Percentiles rank a stretch among this genome's conserved stretches.
Evolutionary conservation across 805 yeast genomes (phyloP).

Genomic region (Candida schatavii): DNA sequence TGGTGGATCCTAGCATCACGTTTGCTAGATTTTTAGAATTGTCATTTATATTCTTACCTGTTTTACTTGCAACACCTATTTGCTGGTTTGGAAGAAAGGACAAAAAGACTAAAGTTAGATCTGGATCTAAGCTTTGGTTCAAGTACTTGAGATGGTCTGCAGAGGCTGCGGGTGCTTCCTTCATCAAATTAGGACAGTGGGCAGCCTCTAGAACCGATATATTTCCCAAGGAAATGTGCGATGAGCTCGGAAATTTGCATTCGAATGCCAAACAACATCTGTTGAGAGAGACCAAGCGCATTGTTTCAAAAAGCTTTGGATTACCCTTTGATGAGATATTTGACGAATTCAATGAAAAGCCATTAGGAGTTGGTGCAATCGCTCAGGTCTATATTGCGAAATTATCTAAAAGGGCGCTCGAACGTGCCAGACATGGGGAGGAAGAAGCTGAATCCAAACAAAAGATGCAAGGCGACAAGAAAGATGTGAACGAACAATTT

Average conservation of each 20-base stretch:
- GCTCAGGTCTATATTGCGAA: slow-evolving; percentile 90
- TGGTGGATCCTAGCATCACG: slow-evolving; percentile 70
- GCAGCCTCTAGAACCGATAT: slow-evolving; percentile 97
- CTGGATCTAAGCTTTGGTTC: slow-evolving; percentile 75
- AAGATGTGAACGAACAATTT: slow-evolving; percentile 15
- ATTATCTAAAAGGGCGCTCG: slow-evolving; percentile 46
- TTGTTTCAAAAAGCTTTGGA: slow-evolving; percentile 59
- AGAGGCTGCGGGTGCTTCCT: slow-evolving; percentile 90
- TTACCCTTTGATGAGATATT: slow-evolving; percentile 70
- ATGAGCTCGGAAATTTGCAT: slow-evolving; percentile 72
- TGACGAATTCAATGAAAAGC: slow-evolving; percentile 69
- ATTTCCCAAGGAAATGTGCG: slow-evolving; percentile 76
- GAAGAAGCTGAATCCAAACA: slow-evolving; percentile 12
- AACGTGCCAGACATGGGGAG: slow-evolving; percentile 30
- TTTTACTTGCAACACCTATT: slow-evolving; percentile 63
- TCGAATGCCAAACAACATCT: slow-evolving; percentile 80
- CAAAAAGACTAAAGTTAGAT: slow-evolving; percentile 28
- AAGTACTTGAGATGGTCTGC: slow-evolving; percentile 58
- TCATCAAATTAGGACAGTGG: slow-evolving; percentile 95
- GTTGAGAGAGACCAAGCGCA: slow-evolving; percentile 53
- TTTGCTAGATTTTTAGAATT: slow-evolving; percentile 68
- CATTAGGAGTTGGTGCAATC: slow-evolving; percentile 97
- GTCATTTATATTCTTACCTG: slow-evolving; percentile 65
- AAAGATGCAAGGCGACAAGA: slow-evolving; percentile 11
- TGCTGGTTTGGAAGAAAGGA: slow-evolving; percentile 50